Evolutionary conservation across 2,329 filamentous ascomycete genomes (phyloP).

Genomic region (Rhynchosporium agropyri): DNA sequence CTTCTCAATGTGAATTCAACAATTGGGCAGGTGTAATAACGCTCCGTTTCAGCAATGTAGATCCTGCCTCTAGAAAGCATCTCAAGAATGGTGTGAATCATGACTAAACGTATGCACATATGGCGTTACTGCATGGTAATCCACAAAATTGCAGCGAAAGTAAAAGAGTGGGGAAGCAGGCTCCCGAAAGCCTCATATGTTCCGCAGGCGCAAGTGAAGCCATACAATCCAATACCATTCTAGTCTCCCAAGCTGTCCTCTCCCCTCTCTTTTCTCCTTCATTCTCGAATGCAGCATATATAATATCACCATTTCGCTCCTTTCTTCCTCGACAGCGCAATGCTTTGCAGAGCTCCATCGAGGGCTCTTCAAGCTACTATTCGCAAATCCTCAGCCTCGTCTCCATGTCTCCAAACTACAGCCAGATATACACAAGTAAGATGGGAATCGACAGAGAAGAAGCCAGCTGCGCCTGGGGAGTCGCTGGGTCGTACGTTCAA

Average conservation of each 20-base stretch:
- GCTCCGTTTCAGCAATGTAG: neutral
- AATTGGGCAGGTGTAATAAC: too few relatives aligned
- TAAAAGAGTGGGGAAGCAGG: constrained; percentile 6
- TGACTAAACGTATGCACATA: constrained; percentile 9
- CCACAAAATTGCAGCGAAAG: neutral
- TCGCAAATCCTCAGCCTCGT: constrained; percentile 24
- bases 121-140: neutral
- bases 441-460: constrained; percentile 36
- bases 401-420: constrained; percentile 30
- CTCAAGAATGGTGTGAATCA: neutral
- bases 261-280: neutral
- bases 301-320: constrained; percentile 1
- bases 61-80: neutral
- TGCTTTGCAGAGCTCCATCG: constrained; percentile 36
- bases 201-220: neutral
- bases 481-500: constrained; percentile 49
- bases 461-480: constrained; percentile 18
- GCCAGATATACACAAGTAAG: constrained; percentile 28
- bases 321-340: constrained; percentile 16
- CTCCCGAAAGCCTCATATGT: neutral
- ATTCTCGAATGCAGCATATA: neutral
- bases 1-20: too few relatives aligned
- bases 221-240: neutral
- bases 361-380: constrained; percentile 34
- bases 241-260: neutral